These are phyloP conservation scores for Moelleriella libera DNA, from an alignment of 2,329 filamentous ascomycete genomes.

Conservation along the genomic window DNA sequence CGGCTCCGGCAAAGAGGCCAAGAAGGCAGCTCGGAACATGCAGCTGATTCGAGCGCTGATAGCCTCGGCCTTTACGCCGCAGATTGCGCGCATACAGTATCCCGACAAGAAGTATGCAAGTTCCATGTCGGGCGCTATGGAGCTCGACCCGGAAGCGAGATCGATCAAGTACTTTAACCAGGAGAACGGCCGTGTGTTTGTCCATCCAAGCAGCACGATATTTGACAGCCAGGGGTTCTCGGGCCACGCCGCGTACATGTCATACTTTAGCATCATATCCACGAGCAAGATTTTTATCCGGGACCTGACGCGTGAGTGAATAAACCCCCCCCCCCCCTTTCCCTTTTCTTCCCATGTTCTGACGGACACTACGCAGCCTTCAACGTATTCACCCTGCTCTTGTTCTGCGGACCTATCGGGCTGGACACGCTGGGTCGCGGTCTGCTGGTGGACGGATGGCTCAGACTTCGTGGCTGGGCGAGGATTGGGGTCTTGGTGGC, in stretches of 20 bases:
- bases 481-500: slow-evolving; percentile 83
- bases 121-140: slow-evolving; percentile 77
- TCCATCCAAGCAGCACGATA: slow-evolving; percentile 78
- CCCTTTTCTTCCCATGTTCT: background rate
- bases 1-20: slow-evolving; percentile 18
- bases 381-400: slow-evolving; percentile 73
- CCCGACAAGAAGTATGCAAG: slow-evolving; percentile 92
- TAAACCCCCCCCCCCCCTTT: background rate
- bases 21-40: slow-evolving; percentile 14
- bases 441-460: slow-evolving; percentile 83
- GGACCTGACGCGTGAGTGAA: slow-evolving; percentile 67
- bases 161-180: slow-evolving; percentile 89
- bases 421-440: slow-evolving; percentile 82
- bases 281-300: slow-evolving; percentile 87
- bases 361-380: slow-evolving; percentile 40
- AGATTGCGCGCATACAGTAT: slow-evolving; percentile 83
- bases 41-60: slow-evolving; percentile 54
- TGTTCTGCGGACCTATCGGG: slow-evolving; percentile 75
- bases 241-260: slow-evolving; percentile 62
- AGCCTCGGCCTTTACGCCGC: slow-evolving; percentile 64
- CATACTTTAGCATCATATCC: slow-evolving; percentile 83
- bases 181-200: slow-evolving; percentile 76
- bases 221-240: slow-evolving; percentile 74
- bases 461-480: slow-evolving; percentile 78
- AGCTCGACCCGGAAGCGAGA: slow-evolving; percentile 80